Evolutionary conservation across 2,329 filamentous ascomycete species (phyloP).

Genomic region (Daldinia sp.): DNA sequence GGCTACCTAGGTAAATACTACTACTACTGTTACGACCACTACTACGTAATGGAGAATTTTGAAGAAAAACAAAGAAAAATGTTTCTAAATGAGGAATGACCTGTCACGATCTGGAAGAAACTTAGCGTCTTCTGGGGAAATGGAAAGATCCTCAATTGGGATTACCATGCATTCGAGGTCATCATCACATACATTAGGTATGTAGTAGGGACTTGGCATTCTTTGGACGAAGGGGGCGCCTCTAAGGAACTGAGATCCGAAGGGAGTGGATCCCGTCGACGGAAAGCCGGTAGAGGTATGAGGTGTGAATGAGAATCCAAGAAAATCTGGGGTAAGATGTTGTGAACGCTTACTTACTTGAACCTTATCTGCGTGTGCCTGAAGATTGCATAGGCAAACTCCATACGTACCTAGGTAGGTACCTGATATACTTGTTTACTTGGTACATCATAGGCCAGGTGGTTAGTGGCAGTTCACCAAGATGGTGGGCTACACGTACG

Average conservation of each 20-base stretch:
- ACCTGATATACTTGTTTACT: background rate
- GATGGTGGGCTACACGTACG: slow-evolving; percentile 23
- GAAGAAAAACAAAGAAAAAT: slow-evolving; percentile 15
- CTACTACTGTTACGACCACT: slow-evolving; percentile 18
- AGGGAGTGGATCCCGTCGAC: slow-evolving; percentile 24
- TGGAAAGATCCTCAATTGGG: slow-evolving; percentile 23
- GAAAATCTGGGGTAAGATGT: slow-evolving; percentile 43
- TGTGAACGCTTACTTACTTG: slow-evolving; percentile 16
- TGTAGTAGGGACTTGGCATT: slow-evolving; percentile 27
- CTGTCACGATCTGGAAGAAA: slow-evolving; percentile 31
- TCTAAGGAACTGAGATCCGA: slow-evolving; percentile 32
- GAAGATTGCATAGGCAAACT: slow-evolving; percentile 13
- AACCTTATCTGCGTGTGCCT: slow-evolving; percentile 28
- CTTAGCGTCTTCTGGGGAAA: slow-evolving; percentile 19
- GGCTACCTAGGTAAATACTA: too few species aligned
- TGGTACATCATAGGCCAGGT: background rate
- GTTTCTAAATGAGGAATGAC: slow-evolving; percentile 27
- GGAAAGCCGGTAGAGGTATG: slow-evolving; percentile 30
- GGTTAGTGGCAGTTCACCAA: background rate
- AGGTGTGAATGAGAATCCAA: slow-evolving; percentile 23
- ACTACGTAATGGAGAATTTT: slow-evolving; percentile 28
- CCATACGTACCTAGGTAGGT: background rate
- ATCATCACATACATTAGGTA: slow-evolving; percentile 21
- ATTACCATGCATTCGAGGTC: slow-evolving; percentile 1
- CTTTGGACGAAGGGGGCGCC: background rate